Base-by-base conservation (phyloP, 2,329 filamentous ascomycete genomes). In the Trichoderma aggressivum region DNA sequence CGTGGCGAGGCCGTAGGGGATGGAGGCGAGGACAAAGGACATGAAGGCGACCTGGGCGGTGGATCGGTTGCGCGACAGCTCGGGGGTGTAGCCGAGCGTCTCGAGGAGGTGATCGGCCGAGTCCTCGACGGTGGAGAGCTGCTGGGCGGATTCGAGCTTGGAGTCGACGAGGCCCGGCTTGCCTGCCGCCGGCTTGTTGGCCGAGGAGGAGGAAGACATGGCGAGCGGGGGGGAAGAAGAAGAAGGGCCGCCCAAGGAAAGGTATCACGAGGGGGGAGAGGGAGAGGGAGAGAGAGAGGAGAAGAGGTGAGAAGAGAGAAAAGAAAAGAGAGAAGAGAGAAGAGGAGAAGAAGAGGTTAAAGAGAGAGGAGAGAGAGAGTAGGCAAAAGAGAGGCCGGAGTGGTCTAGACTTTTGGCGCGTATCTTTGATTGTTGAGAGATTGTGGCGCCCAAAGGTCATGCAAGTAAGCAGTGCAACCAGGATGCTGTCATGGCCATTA, bases 21-120 rank as follows among this genome's bases (percentile, higher is more conserved):
- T 91, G 3, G 91, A 90, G 61, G 91, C 90, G 68, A 93, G 86
- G 75, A 93, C 91, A 77, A 93, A 93, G 73, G 89, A 91, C 90
- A 92, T 92, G 85, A 92, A 92, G 75, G 89, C 89, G 67, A 92
- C 90, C 80, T 91, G 89, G 74, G 88, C 84, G 2, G 90, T 92
- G 58, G 90, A 91, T 69, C 90, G 86, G 76, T 86, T 91, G 72
- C 90, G 88, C 62, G 84, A 80, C 71, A 92, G 80, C 80, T 92
- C 89, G 69, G 89, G 84, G 79, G 87, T 88, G 83, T 92, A 92
- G 72, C 90, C 90, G 76, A 92, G 84, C 71, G 86, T 86, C 74
- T 87, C 86, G 75, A 92, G 85, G 68, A 90, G 78, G 78, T 90
- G 84, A 78, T 92, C 89, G 75, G 89, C 89, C 71, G 86, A 83